phyloP scores from a whole-genome alignment of 2,329 filamentous ascomycete species.

The Paecilomyces sp. region DNA sequence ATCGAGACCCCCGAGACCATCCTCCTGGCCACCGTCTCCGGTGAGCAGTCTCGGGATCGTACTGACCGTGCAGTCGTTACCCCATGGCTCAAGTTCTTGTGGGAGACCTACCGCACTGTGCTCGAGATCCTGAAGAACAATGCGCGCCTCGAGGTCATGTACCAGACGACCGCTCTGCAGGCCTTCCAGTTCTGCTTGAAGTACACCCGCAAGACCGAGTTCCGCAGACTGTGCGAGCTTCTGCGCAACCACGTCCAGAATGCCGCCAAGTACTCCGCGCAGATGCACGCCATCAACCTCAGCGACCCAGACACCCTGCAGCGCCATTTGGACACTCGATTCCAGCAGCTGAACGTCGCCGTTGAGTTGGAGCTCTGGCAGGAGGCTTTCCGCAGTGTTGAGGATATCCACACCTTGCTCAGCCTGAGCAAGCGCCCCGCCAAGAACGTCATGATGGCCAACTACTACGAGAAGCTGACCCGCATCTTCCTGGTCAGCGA shows the following conservation, averaged over 20 bases:
- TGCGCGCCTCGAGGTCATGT: conserved; percentile 92
- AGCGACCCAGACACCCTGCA: conserved; percentile 96
- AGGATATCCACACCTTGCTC: conserved; percentile 96
- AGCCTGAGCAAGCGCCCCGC: conserved; percentile 96
- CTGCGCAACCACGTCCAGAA: conserved; percentile 98
- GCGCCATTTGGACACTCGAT: conserved; percentile 93
- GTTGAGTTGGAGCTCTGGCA: conserved; percentile 98
- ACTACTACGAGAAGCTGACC: conserved; percentile 99
- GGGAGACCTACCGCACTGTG: conserved; percentile 98
- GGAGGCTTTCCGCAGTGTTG: conserved; percentile 97
- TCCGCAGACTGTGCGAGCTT: conserved; percentile 94
- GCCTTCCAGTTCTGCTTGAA: conserved; percentile 98
- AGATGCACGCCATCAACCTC: conserved; percentile 99
- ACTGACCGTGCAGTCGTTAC: conserved; percentile 98
- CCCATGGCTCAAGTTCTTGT: conserved; percentile 98
- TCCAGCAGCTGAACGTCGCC: conserved; percentile 96
- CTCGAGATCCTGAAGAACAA: conserved; percentile 99
- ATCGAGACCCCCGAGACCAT: conserved; percentile 98
- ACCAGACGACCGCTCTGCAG: conserved; percentile 95
- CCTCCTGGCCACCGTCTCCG: conserved; percentile 92
- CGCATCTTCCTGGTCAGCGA: conserved; percentile 98
- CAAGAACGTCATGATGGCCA: conserved; percentile 99
- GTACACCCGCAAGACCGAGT: conserved; percentile 98
- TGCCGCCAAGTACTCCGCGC: conserved; percentile 95
- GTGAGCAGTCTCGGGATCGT: conserved; percentile 93